phyloP scores from a whole-genome alignment of 208 protist species.

The Vickermania ingenoplastis region DNA sequence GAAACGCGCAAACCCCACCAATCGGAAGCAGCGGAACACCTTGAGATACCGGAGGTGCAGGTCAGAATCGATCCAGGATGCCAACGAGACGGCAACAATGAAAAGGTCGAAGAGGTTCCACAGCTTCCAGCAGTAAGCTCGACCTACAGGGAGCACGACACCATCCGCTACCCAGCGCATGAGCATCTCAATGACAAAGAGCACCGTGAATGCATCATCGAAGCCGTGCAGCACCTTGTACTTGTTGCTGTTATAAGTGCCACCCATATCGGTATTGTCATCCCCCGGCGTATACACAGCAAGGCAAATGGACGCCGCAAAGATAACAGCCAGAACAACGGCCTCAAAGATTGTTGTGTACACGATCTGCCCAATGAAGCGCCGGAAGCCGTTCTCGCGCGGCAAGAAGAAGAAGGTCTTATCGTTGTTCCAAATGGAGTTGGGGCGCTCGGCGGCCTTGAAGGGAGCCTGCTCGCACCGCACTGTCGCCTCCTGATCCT shows the following conservation, averaged over 20 bases:
- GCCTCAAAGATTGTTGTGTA: conserved; percentile 56
- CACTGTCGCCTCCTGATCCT: conserved; percentile 19
- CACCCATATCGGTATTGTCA: conserved; percentile 53
- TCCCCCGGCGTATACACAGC: conserved; percentile 45
- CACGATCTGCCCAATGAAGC: conserved; percentile 26
- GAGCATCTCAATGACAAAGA: conserved; percentile 84
- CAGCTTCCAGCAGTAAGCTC: conserved; percentile 80
- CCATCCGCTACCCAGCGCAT: conserved; percentile 84
- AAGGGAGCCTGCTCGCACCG: not conserved
- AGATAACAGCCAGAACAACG: conserved; percentile 57
- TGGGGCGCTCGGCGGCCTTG: conserved; percentile 6
- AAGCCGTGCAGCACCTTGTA: conserved; percentile 69
- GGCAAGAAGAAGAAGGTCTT: conserved; percentile 56
- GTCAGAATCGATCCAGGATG: conserved; percentile 35
- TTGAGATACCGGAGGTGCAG: conserved; percentile 63
- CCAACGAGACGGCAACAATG: conserved; percentile 78
- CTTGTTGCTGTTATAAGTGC: conserved; percentile 44
- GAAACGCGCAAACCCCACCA: conserved; percentile 59
- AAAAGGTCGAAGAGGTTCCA: conserved; percentile 89
- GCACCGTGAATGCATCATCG: conserved; percentile 76
- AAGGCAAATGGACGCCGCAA: conserved; percentile 65
- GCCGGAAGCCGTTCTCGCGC: conserved; percentile 40
- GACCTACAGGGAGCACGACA: conserved; percentile 53
- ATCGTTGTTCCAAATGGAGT: conserved; percentile 54
- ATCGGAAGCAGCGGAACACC: conserved; percentile 76